These are phyloP conservation scores for Colletotrichum magnum DNA, from an alignment of 2,329 filamentous ascomycete genomes.

Conservation along the genomic window DNA sequence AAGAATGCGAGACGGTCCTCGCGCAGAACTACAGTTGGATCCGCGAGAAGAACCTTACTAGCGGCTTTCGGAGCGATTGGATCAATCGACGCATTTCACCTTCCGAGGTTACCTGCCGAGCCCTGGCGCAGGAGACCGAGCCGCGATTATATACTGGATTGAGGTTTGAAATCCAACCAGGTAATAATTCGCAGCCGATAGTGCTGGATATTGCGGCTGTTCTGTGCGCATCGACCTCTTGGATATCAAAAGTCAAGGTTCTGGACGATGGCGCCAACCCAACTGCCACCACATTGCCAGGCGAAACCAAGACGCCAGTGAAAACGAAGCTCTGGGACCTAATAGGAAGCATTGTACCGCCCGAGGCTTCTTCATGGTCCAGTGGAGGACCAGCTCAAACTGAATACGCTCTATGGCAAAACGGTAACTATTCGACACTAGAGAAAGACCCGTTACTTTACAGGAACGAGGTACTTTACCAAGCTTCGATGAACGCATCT, in stretches of 20 bases:
- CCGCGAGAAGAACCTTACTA: background rate
- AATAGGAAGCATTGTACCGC: background rate
- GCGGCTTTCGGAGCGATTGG: no score
- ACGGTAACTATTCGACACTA: background rate
- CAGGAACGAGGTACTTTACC: background rate
- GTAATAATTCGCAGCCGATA: background rate
- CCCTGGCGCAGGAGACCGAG: conserved; percentile 2
- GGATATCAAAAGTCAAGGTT: background rate
- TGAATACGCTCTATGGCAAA: background rate
- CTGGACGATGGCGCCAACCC: background rate
- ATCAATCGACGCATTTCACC: no score
- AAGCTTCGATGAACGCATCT: background rate
- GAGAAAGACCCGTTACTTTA: background rate
- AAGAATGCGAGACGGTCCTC: background rate
- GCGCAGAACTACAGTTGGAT: background rate
- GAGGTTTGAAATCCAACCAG: background rate
- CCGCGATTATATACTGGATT: background rate
- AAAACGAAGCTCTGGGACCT: background rate
- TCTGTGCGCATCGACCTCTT: background rate
- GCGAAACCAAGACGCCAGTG: background rate
- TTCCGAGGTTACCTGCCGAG: background rate
- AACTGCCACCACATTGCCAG: background rate
- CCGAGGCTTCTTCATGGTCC: background rate
- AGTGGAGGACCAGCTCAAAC: background rate
- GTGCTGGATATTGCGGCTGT: background rate